phyloP scores from a whole-genome alignment of 1,284 basidiomycete genomes.

The Ceratobasidium sp. region DNA sequence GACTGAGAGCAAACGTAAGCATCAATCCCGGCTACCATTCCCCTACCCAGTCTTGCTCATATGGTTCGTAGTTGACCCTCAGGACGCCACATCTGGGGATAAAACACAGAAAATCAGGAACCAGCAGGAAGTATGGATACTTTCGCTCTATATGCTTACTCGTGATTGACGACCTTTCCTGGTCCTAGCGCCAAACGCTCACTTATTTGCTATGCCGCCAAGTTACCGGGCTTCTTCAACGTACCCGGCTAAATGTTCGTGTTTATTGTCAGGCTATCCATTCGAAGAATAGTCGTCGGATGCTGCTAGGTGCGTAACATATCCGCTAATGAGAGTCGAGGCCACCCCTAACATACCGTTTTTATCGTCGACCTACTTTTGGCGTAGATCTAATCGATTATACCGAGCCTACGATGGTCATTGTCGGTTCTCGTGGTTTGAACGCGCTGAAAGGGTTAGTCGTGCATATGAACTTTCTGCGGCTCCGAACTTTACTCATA shows the following conservation, averaged over 20 bases:
- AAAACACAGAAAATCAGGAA: conserved; percentile 80
- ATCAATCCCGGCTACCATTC: conserved; percentile 35
- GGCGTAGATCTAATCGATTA: conserved; percentile 87
- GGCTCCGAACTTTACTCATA: no score
- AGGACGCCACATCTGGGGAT: conserved; percentile 74
- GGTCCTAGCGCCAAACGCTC: conserved; percentile 81
- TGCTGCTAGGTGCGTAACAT: conserved; percentile 79
- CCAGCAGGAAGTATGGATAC: conserved; percentile 84
- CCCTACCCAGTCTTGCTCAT: conserved; percentile 8
- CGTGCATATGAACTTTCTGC: no score
- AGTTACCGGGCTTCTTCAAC: conserved; percentile 88
- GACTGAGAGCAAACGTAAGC: conserved; percentile 87
- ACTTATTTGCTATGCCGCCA: conserved; percentile 90
- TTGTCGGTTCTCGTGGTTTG: conserved; percentile 94
- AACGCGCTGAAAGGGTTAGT: conserved; percentile 89
- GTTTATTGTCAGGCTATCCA: conserved; percentile 96
- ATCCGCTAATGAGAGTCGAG: conserved; percentile 2
- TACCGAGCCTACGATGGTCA: conserved; percentile 91
- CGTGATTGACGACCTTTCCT: conserved; percentile 24
- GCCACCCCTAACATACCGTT: neutral
- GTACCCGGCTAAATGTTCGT: conserved; percentile 88
- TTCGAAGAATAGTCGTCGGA: conserved; percentile 93
- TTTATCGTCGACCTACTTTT: conserved; percentile 5
- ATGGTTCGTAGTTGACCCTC: conserved; percentile 78
- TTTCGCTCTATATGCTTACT: conserved; percentile 24